Percentiles rank a stretch among this genome's conserved stretches.
phyloP scores from a whole-genome alignment of 1,139 yeast species.

The Zygosaccharomyces sapae region DNA sequence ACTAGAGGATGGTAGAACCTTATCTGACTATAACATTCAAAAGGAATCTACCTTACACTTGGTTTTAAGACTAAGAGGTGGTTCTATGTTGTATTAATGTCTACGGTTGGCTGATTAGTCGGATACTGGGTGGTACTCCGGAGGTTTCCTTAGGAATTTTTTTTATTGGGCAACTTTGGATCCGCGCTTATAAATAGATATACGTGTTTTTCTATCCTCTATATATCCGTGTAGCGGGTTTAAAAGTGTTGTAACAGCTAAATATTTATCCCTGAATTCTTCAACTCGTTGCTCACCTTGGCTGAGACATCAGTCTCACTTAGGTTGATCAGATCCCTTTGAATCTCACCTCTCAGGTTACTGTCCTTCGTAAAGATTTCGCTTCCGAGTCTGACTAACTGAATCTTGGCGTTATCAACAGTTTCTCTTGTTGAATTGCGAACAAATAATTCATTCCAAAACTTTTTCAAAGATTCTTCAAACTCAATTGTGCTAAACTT shows the following conservation, averaged over 20 bases:
- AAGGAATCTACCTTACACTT: constrained; percentile 54
- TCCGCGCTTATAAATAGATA: not conserved
- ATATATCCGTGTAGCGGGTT: not conserved
- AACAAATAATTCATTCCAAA: constrained; percentile 35
- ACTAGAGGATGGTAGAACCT: constrained; percentile 60
- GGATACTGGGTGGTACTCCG: too few species aligned
- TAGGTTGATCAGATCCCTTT: constrained; percentile 35
- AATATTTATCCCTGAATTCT: constrained; percentile 25
- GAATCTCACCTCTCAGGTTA: constrained; percentile 18
- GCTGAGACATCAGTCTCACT: constrained; percentile 36
- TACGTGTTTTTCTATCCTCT: not conserved
- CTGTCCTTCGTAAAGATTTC: constrained; percentile 25
- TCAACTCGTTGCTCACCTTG: constrained; percentile 40
- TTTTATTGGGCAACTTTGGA: not conserved
- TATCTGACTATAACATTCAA: constrained; percentile 59
- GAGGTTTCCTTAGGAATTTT: not conserved
- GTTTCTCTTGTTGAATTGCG: constrained; percentile 44
- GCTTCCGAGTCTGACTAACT: constrained; percentile 42
- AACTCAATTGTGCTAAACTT: constrained; percentile 9
- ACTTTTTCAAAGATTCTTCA: constrained; percentile 15
- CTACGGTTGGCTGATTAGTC: too few species aligned
- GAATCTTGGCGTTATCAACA: constrained; percentile 62
- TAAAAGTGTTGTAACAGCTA: constrained; percentile 3
- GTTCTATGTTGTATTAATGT: constrained; percentile 20
- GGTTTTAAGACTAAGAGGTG: constrained; percentile 54